phyloP scores from a whole-genome alignment of 2,329 filamentous ascomycete genomes.

The Colletotrichum musicola region DNA sequence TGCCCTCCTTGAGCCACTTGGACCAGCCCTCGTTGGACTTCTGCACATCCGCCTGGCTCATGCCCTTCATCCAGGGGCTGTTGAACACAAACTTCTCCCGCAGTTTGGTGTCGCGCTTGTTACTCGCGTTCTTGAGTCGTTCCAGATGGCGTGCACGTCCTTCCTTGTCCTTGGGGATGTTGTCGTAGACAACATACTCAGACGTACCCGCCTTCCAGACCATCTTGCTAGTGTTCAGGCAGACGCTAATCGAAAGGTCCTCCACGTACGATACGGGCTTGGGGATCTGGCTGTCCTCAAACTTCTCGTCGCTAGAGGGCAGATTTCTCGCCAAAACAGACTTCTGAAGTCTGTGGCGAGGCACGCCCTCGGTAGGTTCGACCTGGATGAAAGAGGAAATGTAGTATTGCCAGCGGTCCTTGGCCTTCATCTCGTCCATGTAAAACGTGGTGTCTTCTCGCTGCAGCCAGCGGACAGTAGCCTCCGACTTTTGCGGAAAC shows the following conservation, averaged over 20 bases:
- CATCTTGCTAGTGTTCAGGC: slow-evolving; percentile 82
- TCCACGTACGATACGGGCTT: slow-evolving; percentile 74
- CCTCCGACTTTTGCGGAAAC: slow-evolving; percentile 77
- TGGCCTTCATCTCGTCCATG: slow-evolving; percentile 86
- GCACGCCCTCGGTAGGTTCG: slow-evolving; percentile 86
- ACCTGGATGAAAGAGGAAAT: slow-evolving; percentile 91
- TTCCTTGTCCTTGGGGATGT: slow-evolving; percentile 76
- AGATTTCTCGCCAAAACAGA: slow-evolving; percentile 80
- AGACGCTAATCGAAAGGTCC: slow-evolving; percentile 78
- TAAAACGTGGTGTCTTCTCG: slow-evolving; percentile 83
- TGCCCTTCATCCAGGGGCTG: slow-evolving; percentile 82
- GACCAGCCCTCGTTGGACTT: slow-evolving; percentile 77
- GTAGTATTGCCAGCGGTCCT: slow-evolving; percentile 93
- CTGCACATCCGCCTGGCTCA: slow-evolving; percentile 82
- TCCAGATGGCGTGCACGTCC: slow-evolving; percentile 63
- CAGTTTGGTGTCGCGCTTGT: slow-evolving; percentile 77
- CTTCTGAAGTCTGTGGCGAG: slow-evolving; percentile 73
- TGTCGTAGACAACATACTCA: slow-evolving; percentile 80
- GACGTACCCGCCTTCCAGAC: slow-evolving; percentile 78
- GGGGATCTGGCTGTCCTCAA: slow-evolving; percentile 72
- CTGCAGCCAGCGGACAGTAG: slow-evolving; percentile 78
- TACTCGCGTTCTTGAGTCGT: slow-evolving; percentile 64
- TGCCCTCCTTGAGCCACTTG: slow-evolving; percentile 65
- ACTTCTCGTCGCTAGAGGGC: slow-evolving; percentile 70
- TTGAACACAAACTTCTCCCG: slow-evolving; percentile 86